Evolutionary conservation across 2,329 filamentous ascomycete species (phyloP), one percentile per base, ranked within the genome.

Genomic region (Aureobasidium sp.): DNA sequence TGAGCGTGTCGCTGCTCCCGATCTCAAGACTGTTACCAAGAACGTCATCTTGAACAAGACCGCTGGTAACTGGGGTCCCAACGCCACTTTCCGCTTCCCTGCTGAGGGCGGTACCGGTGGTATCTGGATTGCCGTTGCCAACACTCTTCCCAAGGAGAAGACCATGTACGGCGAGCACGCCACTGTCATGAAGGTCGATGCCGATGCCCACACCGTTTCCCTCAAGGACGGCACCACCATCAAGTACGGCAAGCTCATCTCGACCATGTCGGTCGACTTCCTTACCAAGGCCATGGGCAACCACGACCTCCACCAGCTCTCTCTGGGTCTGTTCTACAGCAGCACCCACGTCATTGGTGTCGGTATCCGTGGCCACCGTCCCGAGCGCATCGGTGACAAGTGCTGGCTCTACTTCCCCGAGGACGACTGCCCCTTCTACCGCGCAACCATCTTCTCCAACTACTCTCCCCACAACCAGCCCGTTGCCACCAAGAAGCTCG

Each of bases 401-500:
- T 99, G 94, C 86, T 99, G 94, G 92, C 82, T 99, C 67, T 99
- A 99, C 85, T 99, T 97, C 86, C 94, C 94, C 65, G 94, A 99
- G 78, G 89, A 96, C 77, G 88, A 99, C 84, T 97, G 91, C 82
- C 91, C 91, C 74, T 99, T 99, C 84, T 99, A 99, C 84, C 90
- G 94, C 69, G 94, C 94, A 72, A 99, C 94, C 73, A 97, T 99
- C 80, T 99, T 99, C 85, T 97, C 93, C 78, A 99, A 99, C 85
- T 99, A 99, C 84, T 97, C 94, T 27, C 94, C 93, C 59, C 87
- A 96, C 85, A 99, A 99, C 83, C 94, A 97, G 80, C 94, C 94
- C 37, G 81, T 89, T 67, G 81, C 85, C 63, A 86, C 87, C 62
- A 87, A 82, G 73, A 94, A 96, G 82, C 85, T 99, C 61, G 85